These are phyloP conservation scores for Jaapia argillacea DNA, from an alignment of 768 basidiomycete species.

Conservation along the genomic window DNA sequence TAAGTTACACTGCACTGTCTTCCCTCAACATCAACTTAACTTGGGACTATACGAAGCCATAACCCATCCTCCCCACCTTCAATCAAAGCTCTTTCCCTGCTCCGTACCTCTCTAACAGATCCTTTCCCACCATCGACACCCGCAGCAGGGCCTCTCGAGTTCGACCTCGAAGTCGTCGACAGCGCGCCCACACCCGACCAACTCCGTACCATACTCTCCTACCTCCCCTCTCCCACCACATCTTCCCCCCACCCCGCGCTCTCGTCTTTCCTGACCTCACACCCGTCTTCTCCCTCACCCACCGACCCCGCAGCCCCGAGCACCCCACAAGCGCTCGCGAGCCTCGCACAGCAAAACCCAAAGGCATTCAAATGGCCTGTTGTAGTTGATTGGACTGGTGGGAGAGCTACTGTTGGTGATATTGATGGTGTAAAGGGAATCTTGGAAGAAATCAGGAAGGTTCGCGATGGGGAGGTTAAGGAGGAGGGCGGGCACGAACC, in stretches of 20 bases:
- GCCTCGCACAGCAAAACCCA: conserved; percentile 45
- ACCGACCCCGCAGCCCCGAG: conserved; percentile 22
- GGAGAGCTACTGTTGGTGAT: conserved; percentile 55
- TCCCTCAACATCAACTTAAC: conserved; percentile 1
- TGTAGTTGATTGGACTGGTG: conserved; percentile 69
- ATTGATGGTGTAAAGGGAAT: conserved; percentile 60
- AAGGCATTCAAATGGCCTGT: conserved; percentile 68
- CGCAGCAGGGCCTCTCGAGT: conserved; percentile 43
- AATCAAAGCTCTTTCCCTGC: conserved; percentile 44
- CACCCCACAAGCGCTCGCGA: conserved; percentile 32
- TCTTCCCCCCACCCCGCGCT: conserved; percentile 15
- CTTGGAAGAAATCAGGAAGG: conserved; percentile 53
- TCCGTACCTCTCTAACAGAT: conserved; percentile 45
- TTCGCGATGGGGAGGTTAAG: conserved; percentile 52
- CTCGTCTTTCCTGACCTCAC: conserved; percentile 49
- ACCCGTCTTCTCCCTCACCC: conserved; percentile 34
- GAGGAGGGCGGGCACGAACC: conserved; percentile 36
- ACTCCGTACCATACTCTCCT: conserved; percentile 54
- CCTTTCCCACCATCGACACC: conserved; percentile 50
- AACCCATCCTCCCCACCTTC: conserved; percentile 58
- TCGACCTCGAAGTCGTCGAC: conserved; percentile 67
- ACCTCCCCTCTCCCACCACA: conserved; percentile 31
- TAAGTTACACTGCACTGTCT: conserved; percentile 13
- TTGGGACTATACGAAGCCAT: conserved; percentile 38
- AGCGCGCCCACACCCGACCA: conserved; percentile 53